phyloP scores from a whole-genome alignment of 164 flowering plant species.

The Paratinospora sagittata region DNA sequence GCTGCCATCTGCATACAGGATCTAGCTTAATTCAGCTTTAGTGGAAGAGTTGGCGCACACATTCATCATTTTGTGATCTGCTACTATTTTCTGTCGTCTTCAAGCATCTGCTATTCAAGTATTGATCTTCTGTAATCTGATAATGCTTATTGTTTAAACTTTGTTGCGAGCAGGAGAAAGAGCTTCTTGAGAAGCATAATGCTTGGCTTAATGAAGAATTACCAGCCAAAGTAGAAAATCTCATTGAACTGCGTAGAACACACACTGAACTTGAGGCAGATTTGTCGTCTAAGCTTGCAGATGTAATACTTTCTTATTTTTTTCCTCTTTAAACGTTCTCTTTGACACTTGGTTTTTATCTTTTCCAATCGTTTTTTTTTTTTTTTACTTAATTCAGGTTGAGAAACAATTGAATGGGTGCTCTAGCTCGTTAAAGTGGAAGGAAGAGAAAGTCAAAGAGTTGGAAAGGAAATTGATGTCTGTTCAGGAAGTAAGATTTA shows the following conservation, averaged over 20 bases:
- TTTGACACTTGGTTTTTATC: not conserved
- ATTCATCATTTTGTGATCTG: not conserved
- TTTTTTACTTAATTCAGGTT: conserved; percentile 32
- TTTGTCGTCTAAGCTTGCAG: conserved; percentile 63
- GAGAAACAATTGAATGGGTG: conserved; percentile 58
- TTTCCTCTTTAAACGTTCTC: not conserved
- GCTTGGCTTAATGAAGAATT: conserved; percentile 86
- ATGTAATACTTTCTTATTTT: conserved; percentile 35
- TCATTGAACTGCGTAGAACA: conserved; percentile 46
- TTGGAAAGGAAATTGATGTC: conserved; percentile 57
- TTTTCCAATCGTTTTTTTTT: not conserved
- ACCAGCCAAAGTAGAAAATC: conserved; percentile 48
- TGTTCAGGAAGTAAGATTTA: conserved; percentile 48
- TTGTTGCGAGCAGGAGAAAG: conserved; percentile 67
- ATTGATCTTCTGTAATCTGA: not conserved
- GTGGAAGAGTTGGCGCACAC: not conserved
- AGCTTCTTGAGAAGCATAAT: conserved; percentile 84
- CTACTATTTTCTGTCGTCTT: not conserved
- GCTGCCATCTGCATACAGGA: not conserved
- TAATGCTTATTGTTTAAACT: conserved; percentile 2
- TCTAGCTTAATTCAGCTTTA: not conserved
- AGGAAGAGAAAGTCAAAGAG: conserved; percentile 63
- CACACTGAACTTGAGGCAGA: conserved; percentile 70
- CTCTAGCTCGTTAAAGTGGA: conserved; percentile 55
- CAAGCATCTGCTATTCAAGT: not conserved